Base-by-base conservation (phyloP, 768 basidiomycete genomes). In the Podaxis mareebaensis region DNA sequence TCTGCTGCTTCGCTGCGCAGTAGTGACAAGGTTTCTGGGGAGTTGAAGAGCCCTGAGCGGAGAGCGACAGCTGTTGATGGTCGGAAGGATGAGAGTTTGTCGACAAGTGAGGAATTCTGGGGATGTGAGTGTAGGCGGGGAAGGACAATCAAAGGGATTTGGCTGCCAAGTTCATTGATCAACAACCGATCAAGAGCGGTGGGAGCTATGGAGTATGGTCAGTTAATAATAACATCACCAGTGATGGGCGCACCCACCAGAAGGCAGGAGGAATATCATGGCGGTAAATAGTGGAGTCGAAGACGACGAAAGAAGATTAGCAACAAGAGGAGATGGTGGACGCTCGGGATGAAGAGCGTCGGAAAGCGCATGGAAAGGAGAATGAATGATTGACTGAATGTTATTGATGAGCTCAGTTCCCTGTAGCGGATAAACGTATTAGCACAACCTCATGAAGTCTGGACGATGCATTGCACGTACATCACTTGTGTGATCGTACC, bases 1-100 rank as follows among this genome's bases (percentile, higher is more conserved):
- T 90, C 87, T 0, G 85, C 80, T 0, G 88, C 89, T 72, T 91
- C 90, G 17, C 73, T 76, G 38, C 90, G 83, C 33, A 91, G 76
- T 1, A 78, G 69, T 1, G 80, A 76, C 11, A 90, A 77, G 0
- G 81, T 87, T 63, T 86, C 87, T 0, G 89, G 88, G 1, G 86
- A 83, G 65, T 80, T 84, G 73, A 91, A 89, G 12, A 91, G 74
- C 11, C 86, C 87, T 30, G 71, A 72, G 12, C 88, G 84, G 10
- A 91, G 79, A 0, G 84, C 80, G 7, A 78, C 69, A 1, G 81
- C 68, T 1, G 85, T 81, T 3, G 76, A 65, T 24, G 89, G 89
- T 6, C 77, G 77, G 73, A 90, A 88, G 22, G 83, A 74, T 26
- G 89, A 87, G 58, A 86, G 68, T 69, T 75, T 81, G 64, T 69